Base-by-base conservation (phyloP, 2,329 filamentous ascomycete genomes). In the Metarhizium robertsii region DNA sequence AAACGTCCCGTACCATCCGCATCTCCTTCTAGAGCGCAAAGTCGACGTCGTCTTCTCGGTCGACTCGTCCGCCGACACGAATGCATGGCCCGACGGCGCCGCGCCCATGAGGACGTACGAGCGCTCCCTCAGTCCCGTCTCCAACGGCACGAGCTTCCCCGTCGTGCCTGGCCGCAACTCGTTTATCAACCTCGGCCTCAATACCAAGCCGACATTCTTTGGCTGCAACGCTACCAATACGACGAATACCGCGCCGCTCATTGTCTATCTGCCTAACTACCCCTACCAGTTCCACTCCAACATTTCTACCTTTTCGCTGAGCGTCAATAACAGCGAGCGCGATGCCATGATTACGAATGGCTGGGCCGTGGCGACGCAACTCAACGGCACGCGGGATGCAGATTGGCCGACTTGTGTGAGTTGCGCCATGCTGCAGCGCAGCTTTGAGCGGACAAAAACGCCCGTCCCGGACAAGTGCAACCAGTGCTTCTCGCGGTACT, bases 281-380 rank as follows among this genome's bases (percentile, higher is more conserved):
- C 91, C 90, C 1, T 95, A 95, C 72, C 80, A 85, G 50, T 81
- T 80, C 66, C 72, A 78, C 60, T 87, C 85, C 69, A 97, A 97
- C 74, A 79, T 87, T 7, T 88, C 86, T 2, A 96, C 92, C 50
- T 92, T 88, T 68, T 76, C 83, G 57, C 74, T 84, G 36, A 71
- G 71, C 40, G 90, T 92, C 77, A 76, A 80, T 38, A 71, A 82
- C 63, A 70, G 67, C 1, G 72, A 90, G 71, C 88, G 92, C 60
- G 83, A 96, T 67, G 79, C 79, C 59, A 88, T 95, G 66, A 90
- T 99, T 65, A 69, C 81, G 61, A 97, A 99, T 72, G 92, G 90
- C n/a, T 94, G 88, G 73, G 82, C 94, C 62, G 82, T 86, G 18
- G 92, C 82, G 2, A 96, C 92, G 0, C 86, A 87, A 75, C 90